Evolutionary conservation across 2,329 filamentous ascomycete species (phyloP).

Genomic region (Pseudopyricularia cyperi): DNA sequence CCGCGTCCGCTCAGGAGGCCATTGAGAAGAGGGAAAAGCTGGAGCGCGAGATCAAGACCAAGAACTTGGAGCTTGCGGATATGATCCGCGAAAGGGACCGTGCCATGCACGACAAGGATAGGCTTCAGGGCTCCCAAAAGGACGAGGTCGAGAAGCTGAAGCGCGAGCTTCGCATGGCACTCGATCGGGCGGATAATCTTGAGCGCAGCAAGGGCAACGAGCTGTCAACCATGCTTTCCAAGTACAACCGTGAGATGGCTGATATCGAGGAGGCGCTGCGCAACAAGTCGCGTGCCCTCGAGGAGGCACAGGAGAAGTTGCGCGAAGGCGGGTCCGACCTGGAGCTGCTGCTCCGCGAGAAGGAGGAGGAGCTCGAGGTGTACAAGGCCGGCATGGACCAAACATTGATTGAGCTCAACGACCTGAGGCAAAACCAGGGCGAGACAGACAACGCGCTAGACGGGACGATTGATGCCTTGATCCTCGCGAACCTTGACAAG

Average conservation of each 20-base stretch:
- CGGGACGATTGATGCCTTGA: constrained; percentile 79
- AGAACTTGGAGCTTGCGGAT: constrained; percentile 95
- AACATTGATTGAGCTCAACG: constrained; percentile 82
- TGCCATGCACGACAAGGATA: constrained; percentile 85
- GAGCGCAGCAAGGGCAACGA: constrained; percentile 92
- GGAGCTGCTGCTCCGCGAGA: constrained; percentile 74
- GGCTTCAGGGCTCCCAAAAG: constrained; percentile 71
- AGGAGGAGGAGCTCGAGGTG: constrained; percentile 95
- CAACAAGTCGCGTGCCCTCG: constrained; percentile 76
- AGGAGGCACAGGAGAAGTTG: constrained; percentile 67
- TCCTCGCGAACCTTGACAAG: constrained; percentile 77
- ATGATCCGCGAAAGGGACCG: constrained; percentile 97
- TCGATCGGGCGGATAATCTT: constrained; percentile 82
- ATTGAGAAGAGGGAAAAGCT: constrained; percentile 91
- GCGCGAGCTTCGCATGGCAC: constrained; percentile 81
- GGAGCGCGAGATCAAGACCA: constrained; percentile 95
- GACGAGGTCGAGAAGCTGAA: constrained; percentile 92
- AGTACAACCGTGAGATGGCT: constrained; percentile 95
- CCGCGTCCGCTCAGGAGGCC: constrained; percentile 90
- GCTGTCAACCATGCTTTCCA: constrained; percentile 83
- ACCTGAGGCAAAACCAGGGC: constrained; percentile 63
- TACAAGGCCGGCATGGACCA: constrained; percentile 98
- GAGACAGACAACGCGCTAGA: constrained; percentile 73
- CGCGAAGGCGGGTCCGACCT: constrained; percentile 75
- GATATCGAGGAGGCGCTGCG: constrained; percentile 87